Conservation (phyloP, 106 monocot genomes). For the Platanthera guangdongensis region DNA sequence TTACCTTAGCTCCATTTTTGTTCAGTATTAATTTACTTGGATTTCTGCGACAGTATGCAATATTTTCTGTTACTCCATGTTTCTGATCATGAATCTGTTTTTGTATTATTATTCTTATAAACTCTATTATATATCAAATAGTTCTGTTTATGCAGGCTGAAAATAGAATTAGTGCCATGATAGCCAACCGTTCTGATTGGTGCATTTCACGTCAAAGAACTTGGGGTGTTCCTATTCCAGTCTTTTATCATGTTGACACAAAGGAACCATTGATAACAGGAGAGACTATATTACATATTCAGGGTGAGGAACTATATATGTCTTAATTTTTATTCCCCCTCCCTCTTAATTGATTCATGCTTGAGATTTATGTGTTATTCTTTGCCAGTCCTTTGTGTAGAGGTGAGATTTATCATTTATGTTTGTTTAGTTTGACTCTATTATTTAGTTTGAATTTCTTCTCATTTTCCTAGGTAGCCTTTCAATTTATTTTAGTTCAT, state of each 20-base stretch:
- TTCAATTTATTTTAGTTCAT: not conserved
- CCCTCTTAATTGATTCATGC: not conserved
- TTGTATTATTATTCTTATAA: not conserved
- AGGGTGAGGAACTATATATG: conserved; percentile 29
- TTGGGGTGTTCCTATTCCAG: conserved; percentile 99
- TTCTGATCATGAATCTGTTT: not conserved
- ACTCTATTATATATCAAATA: not conserved
- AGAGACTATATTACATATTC: conserved; percentile 83
- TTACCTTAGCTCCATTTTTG: not conserved
- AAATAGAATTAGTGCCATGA: conserved; percentile 92
- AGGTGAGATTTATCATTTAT: not conserved
- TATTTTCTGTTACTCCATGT: not conserved
- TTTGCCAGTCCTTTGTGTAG: not conserved
- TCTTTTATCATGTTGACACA: conserved; percentile 78
- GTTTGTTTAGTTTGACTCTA: not conserved
- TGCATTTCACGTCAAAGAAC: conserved; percentile 97
- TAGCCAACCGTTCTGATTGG: conserved; percentile 90
- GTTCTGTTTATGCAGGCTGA: conserved; percentile 41
- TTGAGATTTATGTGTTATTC: not conserved
- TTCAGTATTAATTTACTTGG: not conserved
- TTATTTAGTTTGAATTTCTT: not conserved
- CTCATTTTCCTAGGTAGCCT: not conserved
- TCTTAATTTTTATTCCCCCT: not conserved
- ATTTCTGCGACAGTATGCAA: not conserved
- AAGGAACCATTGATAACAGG: conserved; percentile 82